A percentile compares a stretch with the other conserved stretches of the same genome.
Evolutionary conservation across 331 rosid species (phyloP).

Genomic region (Arachis monticola): DNA sequence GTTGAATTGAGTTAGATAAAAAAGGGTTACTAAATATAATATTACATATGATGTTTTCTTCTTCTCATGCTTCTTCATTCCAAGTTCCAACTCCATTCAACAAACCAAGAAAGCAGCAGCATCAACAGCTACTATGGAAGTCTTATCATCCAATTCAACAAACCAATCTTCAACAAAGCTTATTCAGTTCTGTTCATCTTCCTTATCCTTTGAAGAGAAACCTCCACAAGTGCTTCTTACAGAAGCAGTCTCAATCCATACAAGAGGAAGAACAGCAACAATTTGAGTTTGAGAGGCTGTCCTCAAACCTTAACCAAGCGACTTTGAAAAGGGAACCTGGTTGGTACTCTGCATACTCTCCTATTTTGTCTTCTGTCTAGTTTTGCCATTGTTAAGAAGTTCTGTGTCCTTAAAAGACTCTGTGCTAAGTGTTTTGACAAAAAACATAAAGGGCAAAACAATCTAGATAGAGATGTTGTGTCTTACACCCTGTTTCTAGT

Average conservation of each 20-base stretch:
- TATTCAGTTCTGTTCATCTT: slow-evolving; percentile 20
- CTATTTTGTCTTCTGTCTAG: slow-evolving; percentile 13
- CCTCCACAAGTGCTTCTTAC: slow-evolving; percentile 43
- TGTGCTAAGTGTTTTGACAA: too few species aligned
- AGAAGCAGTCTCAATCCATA: slow-evolving; percentile 36
- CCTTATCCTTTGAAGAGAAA: slow-evolving; percentile 31
- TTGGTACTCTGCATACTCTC: slow-evolving; percentile 31
- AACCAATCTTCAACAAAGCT: slow-evolving; percentile 24
- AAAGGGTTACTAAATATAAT: slow-evolving; percentile 4
- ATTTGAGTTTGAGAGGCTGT: slow-evolving; percentile 59
- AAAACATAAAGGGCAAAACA: too few species aligned
- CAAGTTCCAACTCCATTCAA: slow-evolving; percentile 25
- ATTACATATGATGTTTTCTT: slow-evolving; percentile 2
- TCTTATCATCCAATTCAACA: slow-evolving; percentile 22
- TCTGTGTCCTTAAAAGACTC: not conserved
- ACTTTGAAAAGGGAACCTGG: slow-evolving; percentile 83
- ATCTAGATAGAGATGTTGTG: too few species aligned
- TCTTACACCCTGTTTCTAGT: too few species aligned
- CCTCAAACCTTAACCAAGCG: slow-evolving; percentile 74
- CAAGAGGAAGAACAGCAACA: slow-evolving; percentile 37
- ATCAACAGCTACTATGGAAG: slow-evolving; percentile 17
- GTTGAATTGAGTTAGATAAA: slow-evolving; percentile 25
- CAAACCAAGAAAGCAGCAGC: slow-evolving; percentile 31
- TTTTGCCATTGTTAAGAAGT: not conserved
- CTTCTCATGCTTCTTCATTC: slow-evolving; percentile 28